These are phyloP conservation scores for Termitomyces sp. DNA, from an alignment of 768 basidiomycete species.

Conservation along the genomic window DNA sequence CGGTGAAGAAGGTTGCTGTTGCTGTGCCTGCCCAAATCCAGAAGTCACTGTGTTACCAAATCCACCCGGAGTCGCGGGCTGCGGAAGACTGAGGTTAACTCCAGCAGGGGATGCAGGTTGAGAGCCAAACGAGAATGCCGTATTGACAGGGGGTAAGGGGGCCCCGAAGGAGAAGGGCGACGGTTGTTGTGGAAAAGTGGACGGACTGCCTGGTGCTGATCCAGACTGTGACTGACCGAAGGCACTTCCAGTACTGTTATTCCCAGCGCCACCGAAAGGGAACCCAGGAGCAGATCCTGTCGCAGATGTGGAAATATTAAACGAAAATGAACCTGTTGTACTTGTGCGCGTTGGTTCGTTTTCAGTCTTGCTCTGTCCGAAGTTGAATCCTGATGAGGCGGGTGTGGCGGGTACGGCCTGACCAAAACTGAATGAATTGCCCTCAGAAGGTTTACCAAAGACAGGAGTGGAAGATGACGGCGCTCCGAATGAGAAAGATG, in stretches of 20 bases:
- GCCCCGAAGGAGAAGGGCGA: slow-evolving; percentile 45
- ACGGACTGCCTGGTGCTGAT: slow-evolving; percentile 57
- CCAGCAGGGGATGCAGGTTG: slow-evolving; percentile 59
- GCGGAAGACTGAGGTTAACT: slow-evolving; percentile 33
- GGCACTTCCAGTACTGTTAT: slow-evolving; percentile 26
- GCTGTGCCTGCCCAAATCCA: slow-evolving; percentile 32
- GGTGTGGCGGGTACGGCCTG: slow-evolving; percentile 32
- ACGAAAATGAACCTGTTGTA: slow-evolving; percentile 44
- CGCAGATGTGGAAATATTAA: slow-evolving; percentile 37
- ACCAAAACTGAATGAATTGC: slow-evolving; percentile 48
- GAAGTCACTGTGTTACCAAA: slow-evolving; percentile 36
- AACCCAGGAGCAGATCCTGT: slow-evolving; percentile 38
- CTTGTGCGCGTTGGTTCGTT: slow-evolving; percentile 36
- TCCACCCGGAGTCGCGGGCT: slow-evolving; percentile 29
- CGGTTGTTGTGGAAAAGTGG: slow-evolving; percentile 49
- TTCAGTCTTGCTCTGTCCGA: slow-evolving; percentile 38
- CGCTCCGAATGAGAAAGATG: slow-evolving; percentile 40
- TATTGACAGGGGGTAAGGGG: slow-evolving; percentile 28
- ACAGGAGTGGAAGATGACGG: slow-evolving; percentile 35
- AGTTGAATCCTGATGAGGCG: slow-evolving; percentile 35
- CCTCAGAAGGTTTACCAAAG: slow-evolving; percentile 46
- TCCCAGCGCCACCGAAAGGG: slow-evolving; percentile 38
- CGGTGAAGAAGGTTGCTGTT: slow-evolving; percentile 35
- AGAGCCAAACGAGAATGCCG: slow-evolving; percentile 49
- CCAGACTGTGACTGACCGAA: slow-evolving; percentile 39